Conservation (phyloP, 352 stramenopile species). For the Phytophthora fragariae region DNA sequence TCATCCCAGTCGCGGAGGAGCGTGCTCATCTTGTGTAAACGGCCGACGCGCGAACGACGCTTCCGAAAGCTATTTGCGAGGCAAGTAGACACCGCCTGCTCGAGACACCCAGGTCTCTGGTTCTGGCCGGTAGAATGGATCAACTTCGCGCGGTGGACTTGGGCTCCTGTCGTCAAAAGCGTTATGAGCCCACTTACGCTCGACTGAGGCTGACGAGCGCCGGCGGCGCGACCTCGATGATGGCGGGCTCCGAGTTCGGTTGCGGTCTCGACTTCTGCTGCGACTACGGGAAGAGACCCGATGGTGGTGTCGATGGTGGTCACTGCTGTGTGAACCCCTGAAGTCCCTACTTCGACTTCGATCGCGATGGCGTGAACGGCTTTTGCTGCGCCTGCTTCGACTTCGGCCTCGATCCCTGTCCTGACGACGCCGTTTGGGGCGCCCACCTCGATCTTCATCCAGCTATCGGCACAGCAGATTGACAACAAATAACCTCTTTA, state of each 20-base stretch:
- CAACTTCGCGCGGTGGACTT: slow-evolving; percentile 63
- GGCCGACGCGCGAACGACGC: slow-evolving; percentile 3
- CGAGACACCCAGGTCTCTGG: slow-evolving; percentile 78
- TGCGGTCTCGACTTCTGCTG: slow-evolving; percentile 36
- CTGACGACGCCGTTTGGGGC: background rate
- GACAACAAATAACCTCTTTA: slow-evolving; percentile 11
- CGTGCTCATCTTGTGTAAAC: slow-evolving; percentile 34
- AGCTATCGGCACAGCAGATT: slow-evolving; percentile 35
- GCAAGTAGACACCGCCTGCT: slow-evolving; percentile 82
- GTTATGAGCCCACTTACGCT: slow-evolving; percentile 73
- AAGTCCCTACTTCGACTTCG: slow-evolving; percentile 22
- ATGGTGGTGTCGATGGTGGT: slow-evolving; percentile 8
- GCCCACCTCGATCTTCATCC: slow-evolving; percentile 45
- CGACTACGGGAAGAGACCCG: slow-evolving; percentile 23
- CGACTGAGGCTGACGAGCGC: slow-evolving; percentile 39
- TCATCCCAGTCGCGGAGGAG: slow-evolving; percentile 77
- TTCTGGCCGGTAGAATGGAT: slow-evolving; percentile 77
- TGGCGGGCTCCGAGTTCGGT: slow-evolving; percentile 36
- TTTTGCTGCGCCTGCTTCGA: slow-evolving; percentile 27
- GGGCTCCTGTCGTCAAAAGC: slow-evolving; percentile 79
- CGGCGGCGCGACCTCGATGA: slow-evolving; percentile 20
- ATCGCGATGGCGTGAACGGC: slow-evolving; percentile 13
- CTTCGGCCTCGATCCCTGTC: slow-evolving; percentile 8
- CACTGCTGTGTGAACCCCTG: slow-evolving; percentile 1
- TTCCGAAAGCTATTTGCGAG: slow-evolving; percentile 47